Evolutionary conservation across 805 yeast genomes (phyloP).

Genomic region (Metschnikowia reukaufii): DNA sequence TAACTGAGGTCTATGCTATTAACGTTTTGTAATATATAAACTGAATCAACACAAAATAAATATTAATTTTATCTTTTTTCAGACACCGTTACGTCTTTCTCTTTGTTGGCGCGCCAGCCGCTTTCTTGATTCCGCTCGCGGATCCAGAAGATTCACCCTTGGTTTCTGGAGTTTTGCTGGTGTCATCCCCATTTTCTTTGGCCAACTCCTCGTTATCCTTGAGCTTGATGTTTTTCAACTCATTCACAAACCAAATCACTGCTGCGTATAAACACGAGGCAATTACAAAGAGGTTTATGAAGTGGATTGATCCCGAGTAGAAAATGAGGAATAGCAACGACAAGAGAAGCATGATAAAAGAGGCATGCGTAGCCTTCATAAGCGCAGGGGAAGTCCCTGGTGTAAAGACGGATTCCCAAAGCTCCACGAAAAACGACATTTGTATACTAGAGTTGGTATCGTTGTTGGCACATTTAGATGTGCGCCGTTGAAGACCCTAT

Average conservation of each 20-base stretch:
- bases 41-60: too few relatives aligned
- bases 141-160: constrained; percentile 16
- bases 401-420: constrained; percentile 88
- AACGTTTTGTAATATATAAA: too few relatives aligned
- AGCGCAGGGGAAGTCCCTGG: constrained; percentile 94
- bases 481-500: constrained; percentile 1
- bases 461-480: background rate
- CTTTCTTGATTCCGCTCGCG: constrained; percentile 8
- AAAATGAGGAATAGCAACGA: constrained; percentile 59
- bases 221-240: constrained; percentile 52
- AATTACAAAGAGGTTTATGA: constrained; percentile 52
- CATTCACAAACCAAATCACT: constrained; percentile 85
- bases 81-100: constrained; percentile 14
- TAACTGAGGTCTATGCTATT: too few relatives aligned
- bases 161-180: constrained; percentile 7
- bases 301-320: constrained; percentile 67
- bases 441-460: background rate
- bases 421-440: constrained; percentile 54
- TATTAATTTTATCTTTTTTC: background rate
- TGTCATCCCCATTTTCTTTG: constrained; percentile 21
- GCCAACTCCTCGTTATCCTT: constrained; percentile 44
- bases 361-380: constrained; percentile 81
- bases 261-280: constrained; percentile 71
- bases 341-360: constrained; percentile 64
- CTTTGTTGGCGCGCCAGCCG: constrained; percentile 12